Base-by-base conservation (phyloP, 2,329 filamentous ascomycete genomes). In the Pestalotiopsis sp. region DNA sequence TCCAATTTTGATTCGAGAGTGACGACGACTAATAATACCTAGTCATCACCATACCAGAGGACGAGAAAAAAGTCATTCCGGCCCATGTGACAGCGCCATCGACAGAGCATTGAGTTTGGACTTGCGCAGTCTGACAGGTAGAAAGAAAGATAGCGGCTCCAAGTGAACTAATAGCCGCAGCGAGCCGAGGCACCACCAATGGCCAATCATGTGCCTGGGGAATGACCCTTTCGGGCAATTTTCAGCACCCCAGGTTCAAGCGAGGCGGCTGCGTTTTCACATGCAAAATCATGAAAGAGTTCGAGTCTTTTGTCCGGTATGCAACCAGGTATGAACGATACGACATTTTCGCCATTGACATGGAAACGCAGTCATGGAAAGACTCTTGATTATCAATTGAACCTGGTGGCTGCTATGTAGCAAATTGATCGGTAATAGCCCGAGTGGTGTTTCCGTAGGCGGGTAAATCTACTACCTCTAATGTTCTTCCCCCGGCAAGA, bases 191-290 rank as follows among this genome's bases (percentile, higher is more conserved):
- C 63, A 56, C 17, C 14, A 27, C 6, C 14, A 25, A 40, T 20
- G 31, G 31, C 63, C 63, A 66, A 66, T 66, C 14, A 38, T 12
- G 36, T n/a, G 31, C 20, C 63, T 38, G 20, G n/a, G 7, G n/a
- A 25, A 25, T 36, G 49, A 66, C 63, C 38, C 49, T 49, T 66
- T 66, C 49, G 63, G 63, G 45, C 25, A 66, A 56, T 66, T 40
- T 11, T 57, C 49, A 31, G 23, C 11, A n/a, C 59, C 59, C 41
- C 63, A 66, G 63, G n/a, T 12, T 27, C 20, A 20, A 41, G 6
- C 59, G 20, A 49, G 36, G 38, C 11, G 36, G 40, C n/a, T 49
- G 11, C 14, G 17, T 66, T 58, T 66, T 66, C 63, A 66, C 63
- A 66, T 66, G 63, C 40, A 45, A 49, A 49, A 64, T 31, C 27